Evolutionary conservation across 2,329 filamentous ascomycete species (phyloP).

Genomic region (Fusarium azukiicola): DNA sequence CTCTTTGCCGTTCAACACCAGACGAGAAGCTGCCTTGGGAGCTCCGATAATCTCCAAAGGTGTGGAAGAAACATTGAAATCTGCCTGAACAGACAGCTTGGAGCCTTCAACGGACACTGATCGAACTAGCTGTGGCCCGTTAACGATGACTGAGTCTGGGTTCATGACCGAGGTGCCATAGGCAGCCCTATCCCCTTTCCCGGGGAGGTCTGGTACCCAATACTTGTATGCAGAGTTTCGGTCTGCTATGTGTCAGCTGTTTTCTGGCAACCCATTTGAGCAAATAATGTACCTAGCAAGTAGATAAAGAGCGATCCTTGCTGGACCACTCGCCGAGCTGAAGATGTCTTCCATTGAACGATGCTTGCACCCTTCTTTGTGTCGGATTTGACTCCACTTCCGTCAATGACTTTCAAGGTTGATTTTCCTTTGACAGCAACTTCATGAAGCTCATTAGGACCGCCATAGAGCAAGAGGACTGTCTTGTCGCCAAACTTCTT

Average conservation of each 20-base stretch:
- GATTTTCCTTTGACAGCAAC: slow-evolving; percentile 69
- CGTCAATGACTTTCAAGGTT: slow-evolving; percentile 47
- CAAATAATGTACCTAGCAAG: slow-evolving; percentile 58
- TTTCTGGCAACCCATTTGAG: fast-evolving
- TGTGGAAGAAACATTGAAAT: slow-evolving; percentile 84
- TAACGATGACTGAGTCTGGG: slow-evolving; percentile 69
- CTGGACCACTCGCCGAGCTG: slow-evolving; percentile 57
- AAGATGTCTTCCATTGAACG: slow-evolving; percentile 59
- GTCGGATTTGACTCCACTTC: slow-evolving; percentile 55
- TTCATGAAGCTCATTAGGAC: slow-evolving; percentile 81
- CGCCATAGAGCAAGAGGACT: slow-evolving; percentile 83
- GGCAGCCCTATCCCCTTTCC: slow-evolving; percentile 48
- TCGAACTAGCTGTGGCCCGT: slow-evolving; percentile 83
- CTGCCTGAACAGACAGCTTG: slow-evolving; percentile 83
- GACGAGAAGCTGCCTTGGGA: slow-evolving; percentile 68
- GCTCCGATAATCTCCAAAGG: slow-evolving; percentile 85
- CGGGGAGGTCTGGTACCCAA: slow-evolving; percentile 80
- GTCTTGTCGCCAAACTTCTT: slow-evolving; percentile 80
- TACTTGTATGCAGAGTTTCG: slow-evolving; percentile 85
- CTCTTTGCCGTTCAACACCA: slow-evolving; percentile 67
- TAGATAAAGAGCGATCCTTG: slow-evolving; percentile 66
- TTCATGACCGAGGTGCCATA: slow-evolving; percentile 62
- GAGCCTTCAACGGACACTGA: slow-evolving; percentile 76
- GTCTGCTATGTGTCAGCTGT: slow-evolving; percentile 63
- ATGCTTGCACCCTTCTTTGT: slow-evolving; percentile 43